A percentile compares a stretch with the other conserved stretches of the same genome.
Conservation (phyloP, 306 rosid genomes). For the Psophocarpus tetragonolobus region DNA sequence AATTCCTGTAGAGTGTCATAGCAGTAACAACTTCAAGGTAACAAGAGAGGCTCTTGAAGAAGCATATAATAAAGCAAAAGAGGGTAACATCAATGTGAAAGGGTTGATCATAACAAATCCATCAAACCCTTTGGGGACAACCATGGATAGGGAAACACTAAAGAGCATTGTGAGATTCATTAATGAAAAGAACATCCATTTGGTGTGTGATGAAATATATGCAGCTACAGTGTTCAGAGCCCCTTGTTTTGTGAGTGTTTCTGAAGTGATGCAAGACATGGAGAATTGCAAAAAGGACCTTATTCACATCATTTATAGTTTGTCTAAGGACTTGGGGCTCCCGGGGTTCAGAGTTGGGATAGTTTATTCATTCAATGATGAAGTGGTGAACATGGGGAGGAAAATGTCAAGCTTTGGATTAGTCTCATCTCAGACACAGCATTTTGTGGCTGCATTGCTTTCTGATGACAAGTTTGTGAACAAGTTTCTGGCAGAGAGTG, state of each 20-base stretch:
- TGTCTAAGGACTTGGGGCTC: constrained; percentile 91
- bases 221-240: constrained; percentile 63
- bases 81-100: constrained; percentile 55
- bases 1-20: constrained; percentile 69
- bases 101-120: constrained; percentile 88
- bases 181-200: constrained; percentile 68
- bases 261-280: constrained; percentile 60
- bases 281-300: constrained; percentile 54
- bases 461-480: constrained; percentile 57
- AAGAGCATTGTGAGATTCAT: constrained; percentile 62
- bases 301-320: constrained; percentile 72
- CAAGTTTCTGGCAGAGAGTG: constrained; percentile 47
- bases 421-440: constrained; percentile 78
- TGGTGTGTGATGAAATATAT: constrained; percentile 89
- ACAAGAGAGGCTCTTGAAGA: constrained; percentile 68
- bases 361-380: constrained; percentile 77
- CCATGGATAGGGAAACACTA: constrained; percentile 57
- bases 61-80: constrained; percentile 62
- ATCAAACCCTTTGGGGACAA: constrained; percentile 83
- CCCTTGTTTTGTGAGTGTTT: constrained; percentile 53
- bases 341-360: constrained; percentile 89
- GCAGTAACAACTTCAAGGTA: constrained; percentile 66
- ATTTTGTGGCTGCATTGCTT: constrained; percentile 66
- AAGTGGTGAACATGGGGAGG: constrained; percentile 53
- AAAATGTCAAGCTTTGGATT: constrained; percentile 92